Evolutionary conservation across 805 yeast genomes (phyloP).

Genomic region (Candida ascalaphidarum): DNA sequence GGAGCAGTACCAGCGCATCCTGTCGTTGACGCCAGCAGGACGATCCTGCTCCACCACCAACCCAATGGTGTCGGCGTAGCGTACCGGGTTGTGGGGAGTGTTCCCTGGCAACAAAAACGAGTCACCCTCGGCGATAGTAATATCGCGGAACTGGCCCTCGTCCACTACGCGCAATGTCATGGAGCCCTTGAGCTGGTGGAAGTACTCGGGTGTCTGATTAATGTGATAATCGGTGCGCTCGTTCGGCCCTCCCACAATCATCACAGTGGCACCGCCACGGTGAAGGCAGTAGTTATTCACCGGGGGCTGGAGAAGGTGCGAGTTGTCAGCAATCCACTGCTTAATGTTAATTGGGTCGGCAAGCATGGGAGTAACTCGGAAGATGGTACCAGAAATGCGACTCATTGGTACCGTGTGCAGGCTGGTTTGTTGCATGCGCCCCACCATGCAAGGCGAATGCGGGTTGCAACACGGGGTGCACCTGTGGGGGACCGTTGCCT

Average conservation of each 20-base stretch:
- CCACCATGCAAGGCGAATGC: background rate
- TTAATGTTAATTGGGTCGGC: constrained; percentile 67
- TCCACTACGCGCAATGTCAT: constrained; percentile 79
- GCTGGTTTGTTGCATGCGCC: background rate
- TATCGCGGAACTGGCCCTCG: constrained; percentile 63
- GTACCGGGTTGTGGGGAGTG: constrained; percentile 83
- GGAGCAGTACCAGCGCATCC: constrained; percentile 81
- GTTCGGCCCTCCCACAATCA: constrained; percentile 96
- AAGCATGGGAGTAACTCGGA: constrained; percentile 41
- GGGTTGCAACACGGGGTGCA: background rate
- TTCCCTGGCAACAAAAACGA: constrained; percentile 81
- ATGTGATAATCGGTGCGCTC: constrained; percentile 90
- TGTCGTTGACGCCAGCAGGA: constrained; percentile 62
- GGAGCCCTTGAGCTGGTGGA: constrained; percentile 76
- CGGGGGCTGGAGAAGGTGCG: constrained; percentile 76
- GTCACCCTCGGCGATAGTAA: constrained; percentile 75
- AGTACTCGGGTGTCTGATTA: constrained; percentile 92
- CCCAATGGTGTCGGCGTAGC: constrained; percentile 82
- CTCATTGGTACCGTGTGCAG: background rate
- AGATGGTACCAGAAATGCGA: background rate
- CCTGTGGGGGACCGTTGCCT: background rate
- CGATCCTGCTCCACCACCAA: constrained; percentile 89
- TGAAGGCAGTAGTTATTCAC: constrained; percentile 88
- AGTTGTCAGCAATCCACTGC: constrained; percentile 75
- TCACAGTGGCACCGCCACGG: constrained; percentile 86